These are phyloP conservation scores for Silene conica DNA, from an alignment of 148 eudicot species.

Conservation along the genomic window DNA sequence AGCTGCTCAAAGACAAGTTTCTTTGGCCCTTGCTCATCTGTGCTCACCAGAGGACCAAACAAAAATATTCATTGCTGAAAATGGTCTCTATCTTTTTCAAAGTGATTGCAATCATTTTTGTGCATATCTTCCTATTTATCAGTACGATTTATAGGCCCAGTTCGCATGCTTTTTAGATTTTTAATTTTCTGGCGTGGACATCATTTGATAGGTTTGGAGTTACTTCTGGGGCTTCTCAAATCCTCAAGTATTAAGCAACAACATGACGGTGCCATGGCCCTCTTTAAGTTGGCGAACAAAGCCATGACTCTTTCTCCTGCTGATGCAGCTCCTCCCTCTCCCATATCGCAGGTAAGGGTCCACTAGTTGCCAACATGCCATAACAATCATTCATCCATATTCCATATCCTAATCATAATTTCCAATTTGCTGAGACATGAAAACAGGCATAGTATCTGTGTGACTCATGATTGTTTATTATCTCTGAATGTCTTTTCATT, in stretches of 20 bases:
- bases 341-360: constrained; percentile 55
- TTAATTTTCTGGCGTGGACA: neutral
- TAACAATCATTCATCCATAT: neutral
- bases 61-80: constrained; percentile 57
- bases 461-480: neutral
- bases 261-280: constrained; percentile 55
- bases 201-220: constrained; percentile 41
- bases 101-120: neutral
- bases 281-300: constrained; percentile 66
- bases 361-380: neutral
- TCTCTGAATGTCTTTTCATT: too few species aligned
- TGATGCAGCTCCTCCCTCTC: constrained; percentile 81
- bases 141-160: neutral
- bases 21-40: constrained; percentile 89
- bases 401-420: neutral
- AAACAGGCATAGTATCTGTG: neutral
- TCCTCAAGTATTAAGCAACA: constrained; percentile 51
- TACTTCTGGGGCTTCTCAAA: constrained; percentile 69
- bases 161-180: neutral
- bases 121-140: neutral
- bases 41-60: constrained; percentile 77
- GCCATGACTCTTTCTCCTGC: constrained; percentile 48
- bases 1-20: constrained; percentile 62
- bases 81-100: constrained; percentile 42
- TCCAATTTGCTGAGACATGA: neutral